Conservation (phyloP, 192 early-diverging fungal genomes). For the Spizellomyces sp. region DNA sequence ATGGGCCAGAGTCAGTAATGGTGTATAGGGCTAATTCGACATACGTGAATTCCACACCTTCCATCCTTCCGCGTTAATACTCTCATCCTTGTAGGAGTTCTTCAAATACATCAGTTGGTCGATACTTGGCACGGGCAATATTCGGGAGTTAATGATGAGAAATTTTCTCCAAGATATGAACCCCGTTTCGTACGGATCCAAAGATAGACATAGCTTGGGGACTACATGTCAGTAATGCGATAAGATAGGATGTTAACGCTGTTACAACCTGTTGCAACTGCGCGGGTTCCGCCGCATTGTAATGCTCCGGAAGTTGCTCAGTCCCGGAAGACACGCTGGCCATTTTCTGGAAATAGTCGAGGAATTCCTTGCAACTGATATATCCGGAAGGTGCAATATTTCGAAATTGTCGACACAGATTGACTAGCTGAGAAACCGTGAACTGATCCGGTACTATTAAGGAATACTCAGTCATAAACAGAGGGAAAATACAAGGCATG, state of each 20-base stretch:
- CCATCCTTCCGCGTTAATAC: neutral
- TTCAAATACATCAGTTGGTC: slow-evolving; percentile 15
- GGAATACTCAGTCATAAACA: neutral
- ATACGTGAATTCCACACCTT: neutral
- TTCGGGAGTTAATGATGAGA: slow-evolving; percentile 38
- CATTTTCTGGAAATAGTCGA: slow-evolving; percentile 44
- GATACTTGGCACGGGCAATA: slow-evolving; percentile 43
- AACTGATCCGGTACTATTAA: slow-evolving; percentile 50
- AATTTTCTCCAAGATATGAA: slow-evolving; percentile 56
- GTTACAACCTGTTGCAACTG: slow-evolving; percentile 49
- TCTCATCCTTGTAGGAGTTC: neutral
- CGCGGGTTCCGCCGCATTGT: slow-evolving; percentile 37
- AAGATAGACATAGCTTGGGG: slow-evolving; percentile 28
- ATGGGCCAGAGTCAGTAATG: neutral
- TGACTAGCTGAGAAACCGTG: slow-evolving; percentile 52
- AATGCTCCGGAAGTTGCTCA: slow-evolving; percentile 52
- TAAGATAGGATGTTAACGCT: neutral
- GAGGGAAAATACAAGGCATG: neutral
- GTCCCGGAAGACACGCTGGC: slow-evolving; percentile 37
- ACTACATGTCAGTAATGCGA: neutral
- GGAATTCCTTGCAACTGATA: slow-evolving; percentile 46
- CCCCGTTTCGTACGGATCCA: slow-evolving; percentile 60
- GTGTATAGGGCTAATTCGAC: neutral
- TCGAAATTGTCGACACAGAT: slow-evolving; percentile 43
- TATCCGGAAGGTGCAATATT: slow-evolving; percentile 40